Conservation (phyloP, 768 basidiomycete genomes). For the Suillus tomentosus region DNA sequence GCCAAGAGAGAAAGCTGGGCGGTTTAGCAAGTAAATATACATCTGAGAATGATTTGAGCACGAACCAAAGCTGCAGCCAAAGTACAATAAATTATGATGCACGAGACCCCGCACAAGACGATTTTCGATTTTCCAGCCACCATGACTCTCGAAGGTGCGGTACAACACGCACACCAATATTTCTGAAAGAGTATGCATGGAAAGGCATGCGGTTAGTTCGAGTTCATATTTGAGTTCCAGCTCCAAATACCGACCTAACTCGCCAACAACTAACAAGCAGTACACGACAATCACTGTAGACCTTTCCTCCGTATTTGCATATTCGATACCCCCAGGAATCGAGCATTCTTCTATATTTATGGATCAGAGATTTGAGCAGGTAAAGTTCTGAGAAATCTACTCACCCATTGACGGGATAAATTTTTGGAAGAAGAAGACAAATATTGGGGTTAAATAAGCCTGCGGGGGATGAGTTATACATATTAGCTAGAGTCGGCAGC, state of each 20-base stretch:
- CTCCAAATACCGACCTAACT: not conserved
- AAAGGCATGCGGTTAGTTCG: not conserved
- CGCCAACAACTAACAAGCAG: not conserved
- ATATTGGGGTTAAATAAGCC: not conserved
- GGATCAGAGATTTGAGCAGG: not conserved
- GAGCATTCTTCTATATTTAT: not conserved
- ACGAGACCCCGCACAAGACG: not conserved
- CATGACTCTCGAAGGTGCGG: not conserved
- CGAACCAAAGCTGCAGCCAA: not conserved
- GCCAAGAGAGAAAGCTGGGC: not conserved
- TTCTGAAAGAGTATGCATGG: not conserved
- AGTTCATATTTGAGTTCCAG: not conserved
- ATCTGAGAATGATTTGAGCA: not conserved
- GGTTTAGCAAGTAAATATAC: not conserved
- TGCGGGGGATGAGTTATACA: not conserved
- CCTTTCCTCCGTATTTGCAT: not conserved
- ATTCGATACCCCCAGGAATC: not conserved
- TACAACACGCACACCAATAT: not conserved
- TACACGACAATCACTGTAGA: not conserved
- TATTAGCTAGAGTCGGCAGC: not conserved
- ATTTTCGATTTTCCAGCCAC: not conserved
- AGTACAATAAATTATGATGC: not conserved
- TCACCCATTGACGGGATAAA: not conserved
- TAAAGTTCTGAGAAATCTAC: not conserved
- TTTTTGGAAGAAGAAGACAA: not conserved